Evolutionary conservation across 352 stramenopile genomes (phyloP), one percentile per base, ranked within the genome.

Genomic region (Pythium chondricola): DNA sequence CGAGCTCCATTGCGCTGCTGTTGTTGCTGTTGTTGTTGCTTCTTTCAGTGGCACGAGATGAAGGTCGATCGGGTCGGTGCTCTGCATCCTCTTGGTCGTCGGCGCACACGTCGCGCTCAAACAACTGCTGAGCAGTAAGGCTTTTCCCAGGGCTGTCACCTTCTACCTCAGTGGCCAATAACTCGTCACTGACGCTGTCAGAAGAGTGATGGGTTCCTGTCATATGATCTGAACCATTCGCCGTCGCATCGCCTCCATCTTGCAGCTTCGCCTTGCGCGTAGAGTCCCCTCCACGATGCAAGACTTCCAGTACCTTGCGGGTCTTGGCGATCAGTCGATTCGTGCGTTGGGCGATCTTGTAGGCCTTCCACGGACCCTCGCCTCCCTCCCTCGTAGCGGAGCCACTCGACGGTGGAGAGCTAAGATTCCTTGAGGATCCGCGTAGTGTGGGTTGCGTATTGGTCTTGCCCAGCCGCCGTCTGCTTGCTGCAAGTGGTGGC

Each of bases 271-370:
- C 25, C 37, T 40, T 53, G 17, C 45, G 58, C 2, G 20, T 32
- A 3, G 33, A 56, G 39, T 22, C 24, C 17, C 40, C 36, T 5
- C 33, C 27, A 35, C 51, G 47, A 17, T 58, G 40, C 16, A 74
- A 38, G 8, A 61, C 43, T 17, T 74, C 65, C 21, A 80, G 63
- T 11, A 74, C 54, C 33, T 69, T 69, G 14, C 70, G 63, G n/a
- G 74, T 84, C 54, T 84, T 84, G 17, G 63, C 56, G 8, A 87
- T 67, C 41, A 87, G 37, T 5, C 68, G 63, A 52, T 85, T 83
- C 5, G 71, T 85, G 1, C 71, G 72, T 27, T 85, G 63, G 11
- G 72, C 75, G 9, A 82, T 44, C 41, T 83, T 85, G 48, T 84
- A 87, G 14, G 75, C 48, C 35, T 69, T 74, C 75, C 75, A 85